phyloP scores from a whole-genome alignment of 768 basidiomycete genomes.

The Multifurca ochricompacta region DNA sequence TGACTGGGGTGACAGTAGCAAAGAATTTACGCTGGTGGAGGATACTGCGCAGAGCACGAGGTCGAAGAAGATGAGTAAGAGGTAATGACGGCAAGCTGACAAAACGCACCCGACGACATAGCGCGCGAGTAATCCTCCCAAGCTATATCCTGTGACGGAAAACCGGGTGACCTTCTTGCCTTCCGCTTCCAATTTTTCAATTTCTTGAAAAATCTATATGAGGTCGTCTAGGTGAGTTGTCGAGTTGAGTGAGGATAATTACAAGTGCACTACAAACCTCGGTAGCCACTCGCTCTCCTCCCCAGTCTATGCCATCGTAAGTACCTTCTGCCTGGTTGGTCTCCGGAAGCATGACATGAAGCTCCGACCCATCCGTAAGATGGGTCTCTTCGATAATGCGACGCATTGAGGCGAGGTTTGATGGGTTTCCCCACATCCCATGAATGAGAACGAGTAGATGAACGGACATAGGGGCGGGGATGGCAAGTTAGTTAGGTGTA shows the following conservation, averaged over 20 bases:
- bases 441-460: constrained; percentile 34
- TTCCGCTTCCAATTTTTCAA: constrained; percentile 43
- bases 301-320: constrained; percentile 82
- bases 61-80: neutral
- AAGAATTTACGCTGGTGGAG: constrained; percentile 67
- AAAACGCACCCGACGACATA: constrained; percentile 59
- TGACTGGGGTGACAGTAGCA: constrained; percentile 57
- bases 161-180: constrained; percentile 58
- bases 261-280: constrained; percentile 54
- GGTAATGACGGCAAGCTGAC: neutral
- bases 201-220: constrained; percentile 46
- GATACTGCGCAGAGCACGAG: constrained; percentile 34
- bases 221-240: neutral
- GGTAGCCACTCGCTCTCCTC: constrained; percentile 68
- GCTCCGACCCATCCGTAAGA: constrained; percentile 32
- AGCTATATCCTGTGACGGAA: constrained; percentile 68
- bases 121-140: constrained; percentile 77
- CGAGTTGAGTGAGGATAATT: neutral
- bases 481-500: neutral
- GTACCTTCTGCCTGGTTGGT: constrained; percentile 60
- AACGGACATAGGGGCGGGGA: neutral
- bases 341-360: constrained; percentile 58
- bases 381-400: constrained; percentile 45
- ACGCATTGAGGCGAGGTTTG: constrained; percentile 51
- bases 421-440: constrained; percentile 78